These are phyloP conservation scores for Xerophyta viscosa DNA, from an alignment of 106 monocot species.

Conservation along the genomic window DNA sequence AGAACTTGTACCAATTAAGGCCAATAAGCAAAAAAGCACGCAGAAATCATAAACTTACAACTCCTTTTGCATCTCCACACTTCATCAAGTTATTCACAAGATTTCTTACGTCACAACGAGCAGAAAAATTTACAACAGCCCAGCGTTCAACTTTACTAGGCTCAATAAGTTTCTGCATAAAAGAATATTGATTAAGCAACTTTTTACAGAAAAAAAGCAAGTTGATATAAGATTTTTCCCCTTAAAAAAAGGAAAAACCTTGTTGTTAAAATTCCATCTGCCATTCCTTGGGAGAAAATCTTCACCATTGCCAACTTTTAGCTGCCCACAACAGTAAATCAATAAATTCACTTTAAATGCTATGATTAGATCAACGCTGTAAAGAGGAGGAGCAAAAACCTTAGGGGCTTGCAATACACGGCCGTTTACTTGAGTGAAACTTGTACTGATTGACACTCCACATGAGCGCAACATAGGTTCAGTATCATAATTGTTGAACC, in stretches of 20 bases:
- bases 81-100: conserved; percentile 58
- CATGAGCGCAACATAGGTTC: conserved; percentile 68
- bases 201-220: not conserved
- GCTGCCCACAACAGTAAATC: no score
- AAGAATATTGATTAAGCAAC: not conserved
- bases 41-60: conserved; percentile 33
- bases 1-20: not conserved
- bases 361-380: no score
- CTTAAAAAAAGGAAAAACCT: conserved; percentile 26
- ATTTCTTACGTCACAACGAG: conserved; percentile 46
- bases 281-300: conserved; percentile 72
- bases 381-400: conserved; percentile 18
- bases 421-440: conserved; percentile 79
- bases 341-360: no score
- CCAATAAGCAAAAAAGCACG: not conserved
- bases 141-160: conserved; percentile 36
- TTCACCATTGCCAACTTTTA: conserved; percentile 82
- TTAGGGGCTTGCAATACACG: conserved; percentile 70
- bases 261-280: conserved; percentile 96
- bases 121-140: conserved; percentile 92
- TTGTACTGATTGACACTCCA: conserved; percentile 52
- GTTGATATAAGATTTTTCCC: no score
- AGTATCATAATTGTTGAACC: conserved; percentile 61
- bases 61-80: conserved; percentile 82
- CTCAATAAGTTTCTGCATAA: conserved; percentile 52